These are phyloP conservation scores for Gamarada debralockiae DNA, from an alignment of 495 filamentous ascomycete species.

Conservation along the genomic window DNA sequence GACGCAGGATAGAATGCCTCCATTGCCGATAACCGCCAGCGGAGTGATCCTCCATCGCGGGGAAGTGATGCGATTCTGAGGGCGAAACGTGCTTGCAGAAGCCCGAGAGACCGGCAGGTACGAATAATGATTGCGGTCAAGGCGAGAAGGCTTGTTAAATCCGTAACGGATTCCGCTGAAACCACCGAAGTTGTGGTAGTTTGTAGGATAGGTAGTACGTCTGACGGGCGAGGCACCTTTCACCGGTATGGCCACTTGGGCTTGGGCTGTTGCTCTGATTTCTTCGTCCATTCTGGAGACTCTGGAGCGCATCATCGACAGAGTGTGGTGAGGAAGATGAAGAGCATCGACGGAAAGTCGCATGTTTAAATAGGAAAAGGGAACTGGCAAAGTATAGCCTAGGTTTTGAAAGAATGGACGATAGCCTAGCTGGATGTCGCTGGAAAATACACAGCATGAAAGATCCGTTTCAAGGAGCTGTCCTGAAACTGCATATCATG, in stretches of 20 bases:
- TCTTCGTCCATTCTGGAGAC: conserved; percentile 2
- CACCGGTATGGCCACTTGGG: no score
- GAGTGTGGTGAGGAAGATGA: background rate
- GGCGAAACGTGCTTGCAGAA: no score
- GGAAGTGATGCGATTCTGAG: no score
- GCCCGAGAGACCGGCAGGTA: no score
- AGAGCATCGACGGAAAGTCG: background rate
- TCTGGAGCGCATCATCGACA: background rate
- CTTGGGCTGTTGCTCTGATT: no score
- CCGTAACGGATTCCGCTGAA: background rate
- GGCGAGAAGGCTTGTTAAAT: background rate
- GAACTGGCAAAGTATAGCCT: background rate
- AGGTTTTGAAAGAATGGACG: conserved; percentile 1
- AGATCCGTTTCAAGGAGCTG: background rate
- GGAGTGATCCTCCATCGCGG: no score
- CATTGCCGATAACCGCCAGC: no score
- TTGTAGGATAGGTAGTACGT: background rate
- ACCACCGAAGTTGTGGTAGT: background rate
- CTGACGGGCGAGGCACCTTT: background rate
- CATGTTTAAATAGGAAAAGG: background rate
- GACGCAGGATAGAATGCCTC: no score
- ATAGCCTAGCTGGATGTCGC: background rate
- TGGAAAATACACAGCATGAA: background rate
- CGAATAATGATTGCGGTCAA: no score
- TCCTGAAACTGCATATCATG: background rate